Conservation (phyloP, 1,139 yeast genomes). For the Geotrichum bryndzae region DNA sequence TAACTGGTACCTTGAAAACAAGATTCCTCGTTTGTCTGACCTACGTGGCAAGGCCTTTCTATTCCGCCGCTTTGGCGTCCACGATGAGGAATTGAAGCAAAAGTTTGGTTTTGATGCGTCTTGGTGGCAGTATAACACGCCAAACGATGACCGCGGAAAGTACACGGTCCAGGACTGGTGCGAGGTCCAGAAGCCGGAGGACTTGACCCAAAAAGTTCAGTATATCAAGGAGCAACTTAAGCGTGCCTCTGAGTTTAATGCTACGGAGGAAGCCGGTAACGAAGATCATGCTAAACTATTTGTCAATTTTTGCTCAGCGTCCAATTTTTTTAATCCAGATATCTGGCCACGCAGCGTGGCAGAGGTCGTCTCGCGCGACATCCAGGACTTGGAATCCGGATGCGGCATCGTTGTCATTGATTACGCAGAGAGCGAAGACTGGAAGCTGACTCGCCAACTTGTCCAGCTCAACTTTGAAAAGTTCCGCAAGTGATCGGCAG, state of each 20-base stretch:
- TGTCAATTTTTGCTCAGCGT: slow-evolving; percentile 68
- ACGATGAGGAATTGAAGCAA: slow-evolving; percentile 40
- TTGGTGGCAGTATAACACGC: slow-evolving; percentile 61
- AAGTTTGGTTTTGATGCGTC: slow-evolving; percentile 64
- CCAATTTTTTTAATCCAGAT: slow-evolving; percentile 61
- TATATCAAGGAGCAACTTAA: slow-evolving; percentile 53
- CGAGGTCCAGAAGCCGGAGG: slow-evolving; percentile 52
- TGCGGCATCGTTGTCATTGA: slow-evolving; percentile 58
- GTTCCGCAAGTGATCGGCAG: background rate
- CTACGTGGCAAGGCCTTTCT: slow-evolving; percentile 61
- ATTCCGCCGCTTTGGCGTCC: slow-evolving; percentile 66
- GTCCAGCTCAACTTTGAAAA: slow-evolving; percentile 28
- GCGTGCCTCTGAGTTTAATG: slow-evolving; percentile 49
- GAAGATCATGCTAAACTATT: slow-evolving; percentile 50
- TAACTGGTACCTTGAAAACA: slow-evolving; percentile 55
- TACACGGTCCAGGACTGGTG: slow-evolving; percentile 71
- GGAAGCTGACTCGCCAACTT: slow-evolving; percentile 51
- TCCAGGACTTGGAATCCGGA: slow-evolving; percentile 34
- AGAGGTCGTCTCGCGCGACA: slow-evolving; percentile 42
- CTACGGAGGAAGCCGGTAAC: slow-evolving; percentile 29
- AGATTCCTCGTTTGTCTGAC: slow-evolving; percentile 55
- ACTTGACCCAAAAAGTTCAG: slow-evolving; percentile 51
- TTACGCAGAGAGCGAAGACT: slow-evolving; percentile 56
- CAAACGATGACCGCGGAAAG: slow-evolving; percentile 57
- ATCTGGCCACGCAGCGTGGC: slow-evolving; percentile 76